Evolutionary conservation across 768 basidiomycete genomes (phyloP), one percentile per base, ranked within the genome.

Genomic region (Tricholoma sp.): DNA sequence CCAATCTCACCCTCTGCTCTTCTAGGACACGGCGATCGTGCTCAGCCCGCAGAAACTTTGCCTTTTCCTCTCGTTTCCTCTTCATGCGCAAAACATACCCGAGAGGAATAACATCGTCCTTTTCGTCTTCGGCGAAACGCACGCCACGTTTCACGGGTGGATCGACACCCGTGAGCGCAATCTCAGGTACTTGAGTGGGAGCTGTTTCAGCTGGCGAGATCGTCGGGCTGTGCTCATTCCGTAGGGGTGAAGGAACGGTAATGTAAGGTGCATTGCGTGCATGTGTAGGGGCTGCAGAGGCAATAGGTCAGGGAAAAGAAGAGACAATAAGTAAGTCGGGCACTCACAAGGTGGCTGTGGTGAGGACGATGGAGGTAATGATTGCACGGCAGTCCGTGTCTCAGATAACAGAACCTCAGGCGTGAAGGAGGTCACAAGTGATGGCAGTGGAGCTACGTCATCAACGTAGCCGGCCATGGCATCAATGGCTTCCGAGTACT

Each of bases 21-120:
- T 80, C 79, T 50, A 73, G 70, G 35, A 72, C 71, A 27, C 85
- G 79, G 55, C 76, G 77, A 59, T 82, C 76, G 60, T 81, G 79
- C 63, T 88, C 82, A 67, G 78, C 78, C 46, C 76, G 79, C 63
- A 89, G 73, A 63, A 89, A 87, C 45, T 71, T 79, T 45, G 83
- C 84, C 73, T 87, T 87, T 70, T 88, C 83, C 69, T 86, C 86
- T 45, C 84, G 83, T 63, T 82, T 83, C 75, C 85, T 85, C 74
- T 84, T 85, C 68, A 80, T 80, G 54, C 85, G 84, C 65, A 88
- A 72, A n/a, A 84, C 79, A 65, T 90, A 82, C 16, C 80, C 83
- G 39, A 89, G 72, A 2, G 89, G 89, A 60, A 88, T 75, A 52
- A 76, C 75, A 67, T 90, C 88, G 41, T 88, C 86, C 58, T 82